phyloP scores from a whole-genome alignment of 139 green algal genomes.

The Tetraselmis chui region DNA sequence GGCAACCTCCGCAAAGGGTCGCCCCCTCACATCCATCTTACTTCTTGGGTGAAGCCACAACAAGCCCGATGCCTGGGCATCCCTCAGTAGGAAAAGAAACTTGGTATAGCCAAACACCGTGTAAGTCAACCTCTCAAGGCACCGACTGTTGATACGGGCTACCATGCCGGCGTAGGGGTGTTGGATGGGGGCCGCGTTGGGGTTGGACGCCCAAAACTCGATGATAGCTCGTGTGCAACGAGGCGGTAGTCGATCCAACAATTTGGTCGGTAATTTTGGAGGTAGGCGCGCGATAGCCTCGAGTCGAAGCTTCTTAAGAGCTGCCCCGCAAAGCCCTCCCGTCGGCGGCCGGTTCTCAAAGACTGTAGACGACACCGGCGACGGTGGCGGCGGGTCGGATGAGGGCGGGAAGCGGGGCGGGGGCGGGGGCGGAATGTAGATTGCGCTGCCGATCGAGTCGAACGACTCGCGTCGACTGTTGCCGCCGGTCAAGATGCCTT shows the following conservation, averaged over 20 bases:
- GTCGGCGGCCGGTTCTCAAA: no score
- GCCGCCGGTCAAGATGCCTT: no score
- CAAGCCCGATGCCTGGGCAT: not conserved
- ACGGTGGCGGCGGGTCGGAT: no score
- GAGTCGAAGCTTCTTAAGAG: no score
- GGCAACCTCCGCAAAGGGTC: not conserved
- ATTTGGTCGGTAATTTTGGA: no score
- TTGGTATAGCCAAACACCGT: not conserved
- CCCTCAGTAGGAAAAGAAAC: not conserved
- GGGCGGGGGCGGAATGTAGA: no score
- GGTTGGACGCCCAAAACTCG: not conserved
- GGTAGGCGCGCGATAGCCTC: no score
- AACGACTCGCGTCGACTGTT: no score
- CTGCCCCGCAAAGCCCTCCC: no score
- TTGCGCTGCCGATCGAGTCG: no score
- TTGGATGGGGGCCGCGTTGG: not conserved
- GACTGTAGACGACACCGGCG: no score
- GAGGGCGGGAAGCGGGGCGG: no score
- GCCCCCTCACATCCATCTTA: not conserved
- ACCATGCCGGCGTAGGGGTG: not conserved
- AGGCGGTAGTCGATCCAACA: not conserved
- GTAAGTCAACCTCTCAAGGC: not conserved
- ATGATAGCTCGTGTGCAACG: not conserved
- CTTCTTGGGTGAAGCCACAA: not conserved
- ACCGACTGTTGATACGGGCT: not conserved